A percentile compares a stretch with the other conserved stretches of the same genome.
Evolutionary conservation across 768 basidiomycete genomes (phyloP).

Genomic region (Lactarius vividus): DNA sequence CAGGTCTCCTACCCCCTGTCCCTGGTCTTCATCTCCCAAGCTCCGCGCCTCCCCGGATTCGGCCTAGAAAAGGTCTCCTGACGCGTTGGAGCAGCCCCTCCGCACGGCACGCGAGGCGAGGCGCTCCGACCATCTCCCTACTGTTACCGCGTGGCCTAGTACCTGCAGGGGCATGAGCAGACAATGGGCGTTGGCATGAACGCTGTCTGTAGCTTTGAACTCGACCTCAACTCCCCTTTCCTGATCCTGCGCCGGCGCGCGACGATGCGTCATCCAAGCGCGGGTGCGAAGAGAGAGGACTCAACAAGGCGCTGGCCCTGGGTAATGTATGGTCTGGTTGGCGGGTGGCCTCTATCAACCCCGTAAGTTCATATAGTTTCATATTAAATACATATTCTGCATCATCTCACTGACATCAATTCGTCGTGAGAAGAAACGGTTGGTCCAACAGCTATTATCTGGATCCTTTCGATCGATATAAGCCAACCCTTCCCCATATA

Average conservation of each 20-base stretch:
- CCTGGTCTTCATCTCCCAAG: neutral
- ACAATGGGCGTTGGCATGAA: neutral
- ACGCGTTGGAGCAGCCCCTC: conserved; percentile 89
- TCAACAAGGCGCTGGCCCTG: neutral
- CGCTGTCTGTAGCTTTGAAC: conserved; percentile 73
- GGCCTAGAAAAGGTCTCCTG: conserved; percentile 93
- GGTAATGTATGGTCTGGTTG: too few species aligned
- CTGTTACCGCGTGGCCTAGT: neutral
- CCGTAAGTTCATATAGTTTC: too few species aligned
- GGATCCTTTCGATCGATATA: too few species aligned
- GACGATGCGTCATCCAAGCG: neutral
- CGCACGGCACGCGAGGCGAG: conserved; percentile 54
- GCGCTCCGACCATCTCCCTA: conserved; percentile 2
- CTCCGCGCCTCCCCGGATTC: conserved; percentile 75
- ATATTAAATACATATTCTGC: too few species aligned
- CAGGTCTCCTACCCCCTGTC: neutral
- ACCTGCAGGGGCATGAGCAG: neutral
- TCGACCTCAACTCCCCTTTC: conserved; percentile 41
- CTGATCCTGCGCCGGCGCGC: neutral
- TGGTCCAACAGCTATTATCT: too few species aligned
- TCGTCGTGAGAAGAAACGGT: too few species aligned
- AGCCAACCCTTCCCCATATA: too few species aligned
- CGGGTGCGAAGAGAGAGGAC: conserved; percentile 2
- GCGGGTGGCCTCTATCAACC: too few species aligned
- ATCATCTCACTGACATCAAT: too few species aligned